Evolutionary conservation across 2,329 filamentous ascomycete genomes (phyloP), one percentile per base, ranked within the genome.

Genomic region (Cladosporium sphaerospermum): DNA sequence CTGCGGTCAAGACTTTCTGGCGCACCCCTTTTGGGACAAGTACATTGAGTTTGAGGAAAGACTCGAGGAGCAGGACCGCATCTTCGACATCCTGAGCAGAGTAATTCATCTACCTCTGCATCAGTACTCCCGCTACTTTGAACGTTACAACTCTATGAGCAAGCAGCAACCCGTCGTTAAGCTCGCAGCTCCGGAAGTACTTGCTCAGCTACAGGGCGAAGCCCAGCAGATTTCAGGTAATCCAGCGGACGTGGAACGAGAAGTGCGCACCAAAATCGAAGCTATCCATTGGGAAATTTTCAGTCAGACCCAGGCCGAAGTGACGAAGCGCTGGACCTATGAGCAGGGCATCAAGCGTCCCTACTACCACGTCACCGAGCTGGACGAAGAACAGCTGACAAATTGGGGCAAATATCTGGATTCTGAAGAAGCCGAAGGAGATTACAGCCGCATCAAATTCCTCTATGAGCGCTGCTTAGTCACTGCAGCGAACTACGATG

Each of bases 401-500:
- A 96, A 96, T 70, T 99, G 93, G 93, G 83, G 88, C 63, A 95
- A 95, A 65, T 99, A 97, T 64, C 81, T 99, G 42, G 92, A 97
- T 67, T 97, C 95, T 62, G 93, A 99, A 67, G 93, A 99, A 72
- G 73, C 79, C 0, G 86, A 96, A 69, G 89, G 88, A 49, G 83
- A 91, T 59, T 89, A 84, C 60, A 71, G 77, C 11, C 82, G 93
- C 55, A 85, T 80, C 43, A 81, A 87, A 5, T 93, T 93, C 65
- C 74, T 99, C 32, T 97, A 99, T 67, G 93, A 99, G 74, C 85
- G 93, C 48, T 97, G 91, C 63, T 73, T 99, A 49, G 89, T 96
- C 34, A 92, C 89, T 0, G 95, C 89, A 64, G 92, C 93, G 13
- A 86, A 95, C 61, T 96, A 99, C 67, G 92, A 97, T 46, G 92